phyloP scores from a whole-genome alignment of 495 filamentous ascomycete genomes.

The Aspergillus hancockii region DNA sequence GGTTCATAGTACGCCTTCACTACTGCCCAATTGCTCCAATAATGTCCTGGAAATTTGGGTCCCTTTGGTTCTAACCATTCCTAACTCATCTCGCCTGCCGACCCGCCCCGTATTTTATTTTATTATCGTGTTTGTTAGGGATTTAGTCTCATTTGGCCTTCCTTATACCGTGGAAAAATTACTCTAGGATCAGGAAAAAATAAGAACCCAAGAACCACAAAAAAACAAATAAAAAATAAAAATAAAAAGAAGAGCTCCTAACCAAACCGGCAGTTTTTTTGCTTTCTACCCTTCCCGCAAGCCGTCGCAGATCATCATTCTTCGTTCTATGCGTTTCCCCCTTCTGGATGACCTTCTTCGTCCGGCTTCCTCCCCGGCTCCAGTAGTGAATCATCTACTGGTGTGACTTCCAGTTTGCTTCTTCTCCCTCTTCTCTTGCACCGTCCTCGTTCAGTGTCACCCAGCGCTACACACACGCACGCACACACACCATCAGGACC shows the following conservation, averaged over 20 bases:
- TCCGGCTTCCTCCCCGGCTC: neutral
- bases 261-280: constrained; percentile 1
- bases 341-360: constrained; percentile 9
- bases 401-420: constrained; percentile 11
- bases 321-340: constrained; percentile 12
- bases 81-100: constrained; percentile 10
- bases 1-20: constrained; percentile 13
- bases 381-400: constrained; percentile 12
- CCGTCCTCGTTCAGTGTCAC: neutral
- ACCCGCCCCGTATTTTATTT: constrained; percentile 18
- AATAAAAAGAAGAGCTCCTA: neutral
- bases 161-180: constrained; percentile 1
- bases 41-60: constrained; percentile 11
- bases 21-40: constrained; percentile 19
- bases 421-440: neutral
- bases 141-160: constrained; percentile 4
- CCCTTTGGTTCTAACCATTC: constrained; percentile 16
- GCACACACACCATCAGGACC: neutral
- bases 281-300: constrained; percentile 13
- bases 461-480: neutral
- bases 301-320: constrained; percentile 17
- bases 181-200: constrained; percentile 2
- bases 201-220: constrained; percentile 1
- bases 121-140: constrained; percentile 9
- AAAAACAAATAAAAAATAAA: neutral